Evolutionary conservation across 495 filamentous ascomycete species (phyloP), one percentile per base, ranked within the genome.

Genomic region (Xylaria curta): DNA sequence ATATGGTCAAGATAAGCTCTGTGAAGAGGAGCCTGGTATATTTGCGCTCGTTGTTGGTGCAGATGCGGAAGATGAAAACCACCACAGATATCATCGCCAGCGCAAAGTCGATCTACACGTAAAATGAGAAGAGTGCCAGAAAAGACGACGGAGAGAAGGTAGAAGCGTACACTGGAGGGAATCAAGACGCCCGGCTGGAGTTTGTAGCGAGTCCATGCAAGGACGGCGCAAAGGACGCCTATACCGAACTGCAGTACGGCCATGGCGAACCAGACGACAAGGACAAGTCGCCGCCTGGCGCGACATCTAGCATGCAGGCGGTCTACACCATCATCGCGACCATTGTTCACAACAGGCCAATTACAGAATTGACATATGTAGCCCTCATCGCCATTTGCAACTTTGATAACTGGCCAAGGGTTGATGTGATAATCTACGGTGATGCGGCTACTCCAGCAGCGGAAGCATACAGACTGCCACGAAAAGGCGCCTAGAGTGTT

Each of bases 341-440:
- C 73, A 63, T 73, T 73, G 42, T 78, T 68, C 36, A 68, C 75
- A 40, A 79, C 77, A 8, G 77, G 77, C 77, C 77, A 79, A 21
- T 73, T 78, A 66, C 77, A 79, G 49, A 79, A 79, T 54, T 79
- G 77, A 42, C 77, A 79, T 56, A 79, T 76, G 67, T 79, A 78
- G 62, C 77, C 77, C n/a, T 75, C 72, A 26, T 75, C 74, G 51
- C 77, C 77, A 51, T 79, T 78, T 51, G 58, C 77, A 58, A 78
- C 74, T 64, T 73, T 61, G 0, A 79, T 71, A 21, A 79, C 58
- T 6, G 77, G 77, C 77, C 75, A 79, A 6, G 76, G 77, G 68
- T 79, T 79, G 66, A 73, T 74, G 46, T 70, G 65, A 49, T 74
- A 71, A 28, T 77, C 75, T 10, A 65, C 65, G 38, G 68, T 76